A percentile compares a stretch with the other conserved stretches of the same genome.
These are phyloP conservation scores for Chiua sp. DNA, from an alignment of 1,284 basidiomycete genomes.

Conservation along the genomic window DNA sequence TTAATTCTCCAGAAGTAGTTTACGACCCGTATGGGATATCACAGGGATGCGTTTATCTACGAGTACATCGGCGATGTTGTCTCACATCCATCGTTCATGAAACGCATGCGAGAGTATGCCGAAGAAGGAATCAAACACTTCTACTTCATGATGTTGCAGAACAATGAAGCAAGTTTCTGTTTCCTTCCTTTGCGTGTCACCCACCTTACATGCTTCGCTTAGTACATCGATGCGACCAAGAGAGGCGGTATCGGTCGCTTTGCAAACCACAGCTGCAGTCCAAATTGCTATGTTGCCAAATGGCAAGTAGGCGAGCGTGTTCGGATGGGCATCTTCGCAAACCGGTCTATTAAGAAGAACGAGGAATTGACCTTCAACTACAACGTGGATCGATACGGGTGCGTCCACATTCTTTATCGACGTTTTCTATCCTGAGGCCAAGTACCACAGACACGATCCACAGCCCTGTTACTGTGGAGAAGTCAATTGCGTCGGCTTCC, in stretches of 20 bases:
- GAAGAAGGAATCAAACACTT: slow-evolving; percentile 96
- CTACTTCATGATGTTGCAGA: slow-evolving; percentile 99
- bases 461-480: slow-evolving; percentile 98
- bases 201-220: background rate
- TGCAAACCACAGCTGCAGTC: slow-evolving; percentile 98
- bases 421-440: background rate
- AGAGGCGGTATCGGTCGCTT: slow-evolving; percentile 96
- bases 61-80: slow-evolving; percentile 99
- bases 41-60: slow-evolving; percentile 92
- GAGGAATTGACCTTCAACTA: slow-evolving; percentile 99
- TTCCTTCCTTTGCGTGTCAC: slow-evolving; percentile 1
- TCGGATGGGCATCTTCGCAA: slow-evolving; percentile 98
- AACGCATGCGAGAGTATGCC: slow-evolving; percentile 94
- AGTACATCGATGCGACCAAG: slow-evolving; percentile 99
- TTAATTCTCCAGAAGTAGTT: slow-evolving; percentile 4
- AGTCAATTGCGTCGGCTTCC: slow-evolving; percentile 93
- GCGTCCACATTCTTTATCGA: slow-evolving; percentile 35
- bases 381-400: slow-evolving; percentile 99
- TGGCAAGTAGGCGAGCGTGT: slow-evolving; percentile 95
- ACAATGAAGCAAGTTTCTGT: slow-evolving; percentile 79
- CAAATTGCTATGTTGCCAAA: slow-evolving; percentile 99
- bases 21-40: slow-evolving; percentile 6
- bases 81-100: slow-evolving; percentile 85
- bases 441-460: slow-evolving; percentile 81
- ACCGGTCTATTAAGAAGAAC: slow-evolving; percentile 77